These are phyloP conservation scores for Entophlyctis luteolus DNA, from an alignment of 192 early-diverging fungal species.

Conservation along the genomic window DNA sequence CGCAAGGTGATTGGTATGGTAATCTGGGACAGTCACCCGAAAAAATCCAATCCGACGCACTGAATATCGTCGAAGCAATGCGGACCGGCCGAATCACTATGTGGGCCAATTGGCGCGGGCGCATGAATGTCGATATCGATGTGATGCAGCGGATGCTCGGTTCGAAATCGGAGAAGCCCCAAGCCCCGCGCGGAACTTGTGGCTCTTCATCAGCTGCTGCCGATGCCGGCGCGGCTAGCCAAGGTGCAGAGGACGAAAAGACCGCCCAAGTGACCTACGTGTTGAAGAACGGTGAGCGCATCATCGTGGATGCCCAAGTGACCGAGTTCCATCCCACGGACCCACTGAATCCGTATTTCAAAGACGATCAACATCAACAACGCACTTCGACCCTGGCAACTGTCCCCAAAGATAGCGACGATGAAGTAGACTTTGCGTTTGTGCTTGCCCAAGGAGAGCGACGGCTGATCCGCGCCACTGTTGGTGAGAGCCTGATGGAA, in stretches of 20 bases:
- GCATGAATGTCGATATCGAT: conserved; percentile 32
- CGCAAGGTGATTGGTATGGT: conserved; percentile 57
- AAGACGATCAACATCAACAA: background rate
- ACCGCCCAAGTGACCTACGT: conserved; percentile 40
- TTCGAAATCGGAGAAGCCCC: background rate
- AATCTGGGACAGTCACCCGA: conserved; percentile 18
- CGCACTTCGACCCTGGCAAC: background rate
- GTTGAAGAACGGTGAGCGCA: conserved; percentile 36
- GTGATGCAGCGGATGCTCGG: background rate
- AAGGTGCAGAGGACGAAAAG: background rate
- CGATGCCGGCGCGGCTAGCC: background rate
- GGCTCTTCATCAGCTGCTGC: background rate
- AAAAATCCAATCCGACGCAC: conserved; percentile 27
- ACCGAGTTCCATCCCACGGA: conserved; percentile 27
- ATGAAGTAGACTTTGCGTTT: conserved; percentile 2
- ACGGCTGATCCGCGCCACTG: background rate
- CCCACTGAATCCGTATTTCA: conserved; percentile 14
- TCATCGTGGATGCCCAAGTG: conserved; percentile 42
- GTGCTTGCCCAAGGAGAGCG: conserved; percentile 6
- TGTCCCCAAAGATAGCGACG: background rate
- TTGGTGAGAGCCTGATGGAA: conserved; percentile 47
- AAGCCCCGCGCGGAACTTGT: background rate
- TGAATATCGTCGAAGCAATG: conserved; percentile 39
- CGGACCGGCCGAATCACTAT: conserved; percentile 32
- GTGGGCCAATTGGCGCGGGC: conserved; percentile 54